Base-by-base conservation (phyloP, 2,329 filamentous ascomycete genomes). In the Penicillium sp. region DNA sequence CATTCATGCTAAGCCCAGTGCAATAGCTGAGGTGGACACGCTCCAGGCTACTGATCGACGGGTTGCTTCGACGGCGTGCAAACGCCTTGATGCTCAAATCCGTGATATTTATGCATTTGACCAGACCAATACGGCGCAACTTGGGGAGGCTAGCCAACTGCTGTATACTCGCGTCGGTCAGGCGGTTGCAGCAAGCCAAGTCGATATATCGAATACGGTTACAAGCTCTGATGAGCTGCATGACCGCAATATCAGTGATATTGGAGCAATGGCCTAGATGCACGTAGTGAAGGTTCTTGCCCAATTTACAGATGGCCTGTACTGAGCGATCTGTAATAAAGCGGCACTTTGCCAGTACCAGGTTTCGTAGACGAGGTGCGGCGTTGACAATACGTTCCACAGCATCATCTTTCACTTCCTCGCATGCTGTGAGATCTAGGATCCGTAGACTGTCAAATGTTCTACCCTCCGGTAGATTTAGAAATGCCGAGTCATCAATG, bases 171-270 rank as follows among this genome's bases (percentile, higher is more conserved):
- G 84, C 82, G 67, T 99, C 95, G 0, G 95, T 98, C 59, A 99
- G 80, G 65, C 91, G 88, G 14, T 84, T 85, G 75, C 95, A 99
- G 77, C 95, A 98, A n/a, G 95, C 95, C 44, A 99, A 80, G 71
- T 99, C 95, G 62, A 99, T 99, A 73, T 99, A 99, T 54, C 95
- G 86, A 64, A 99, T 98, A 24, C 95, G 86, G 69, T 93, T 98
- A 80, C 95, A 99, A 52, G 81, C 82, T 64, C 89, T 87, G 39
- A 97, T 91, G 31, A 99, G 82, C 54, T 87, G 87, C 66, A 90
- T 90, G 19, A 99, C 91, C 1, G 91, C 93, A 35, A 87, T 83
- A 70, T 99, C 95, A 0, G 93, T 97, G 69, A 99, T 93, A 47
- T 93, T 87, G 27, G 86, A 86, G 74, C 95, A 99, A 73, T 99